These are phyloP conservation scores for Lichtheimia ramosa DNA, from an alignment of 371 early-diverging fungal species.

Conservation along the genomic window DNA sequence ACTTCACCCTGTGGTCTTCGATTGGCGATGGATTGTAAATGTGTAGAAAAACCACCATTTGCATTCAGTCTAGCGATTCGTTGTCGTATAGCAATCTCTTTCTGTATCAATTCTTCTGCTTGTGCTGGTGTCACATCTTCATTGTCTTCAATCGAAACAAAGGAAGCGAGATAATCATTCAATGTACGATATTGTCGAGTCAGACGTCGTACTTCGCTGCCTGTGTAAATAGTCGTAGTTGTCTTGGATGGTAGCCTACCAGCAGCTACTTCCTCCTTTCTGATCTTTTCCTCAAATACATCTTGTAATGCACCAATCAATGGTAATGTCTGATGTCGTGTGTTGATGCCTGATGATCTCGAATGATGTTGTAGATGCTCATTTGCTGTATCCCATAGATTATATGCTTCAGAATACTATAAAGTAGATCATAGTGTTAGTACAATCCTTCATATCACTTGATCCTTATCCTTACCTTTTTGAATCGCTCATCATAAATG, in stretches of 20 bases:
- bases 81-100: conserved; percentile 42
- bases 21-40: conserved; percentile 26
- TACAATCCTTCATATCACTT: not conserved
- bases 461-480: conserved; percentile 35
- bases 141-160: conserved; percentile 55
- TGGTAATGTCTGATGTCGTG: conserved; percentile 1
- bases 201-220: conserved; percentile 32
- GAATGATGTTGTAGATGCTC: not conserved
- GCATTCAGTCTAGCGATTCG: conserved; percentile 39
- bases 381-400: conserved; percentile 6
- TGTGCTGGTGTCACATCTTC: conserved; percentile 57
- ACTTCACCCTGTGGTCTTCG: conserved; percentile 42
- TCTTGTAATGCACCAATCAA: conserved; percentile 2
- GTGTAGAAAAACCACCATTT: conserved; percentile 47
- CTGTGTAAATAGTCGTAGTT: conserved; percentile 10
- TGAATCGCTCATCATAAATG: conserved; percentile 53
- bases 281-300: conserved; percentile 3
- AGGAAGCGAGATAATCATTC: conserved; percentile 56
- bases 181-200: conserved; percentile 39
- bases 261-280: not conserved
- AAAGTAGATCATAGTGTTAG: not conserved
- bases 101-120: conserved; percentile 35
- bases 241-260: not conserved
- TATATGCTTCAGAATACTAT: conserved; percentile 6
- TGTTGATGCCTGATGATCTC: not conserved